These are phyloP conservation scores for Patellifolia procumbens DNA, from an alignment of 179 eudicot genomes.

Conservation along the genomic window DNA sequence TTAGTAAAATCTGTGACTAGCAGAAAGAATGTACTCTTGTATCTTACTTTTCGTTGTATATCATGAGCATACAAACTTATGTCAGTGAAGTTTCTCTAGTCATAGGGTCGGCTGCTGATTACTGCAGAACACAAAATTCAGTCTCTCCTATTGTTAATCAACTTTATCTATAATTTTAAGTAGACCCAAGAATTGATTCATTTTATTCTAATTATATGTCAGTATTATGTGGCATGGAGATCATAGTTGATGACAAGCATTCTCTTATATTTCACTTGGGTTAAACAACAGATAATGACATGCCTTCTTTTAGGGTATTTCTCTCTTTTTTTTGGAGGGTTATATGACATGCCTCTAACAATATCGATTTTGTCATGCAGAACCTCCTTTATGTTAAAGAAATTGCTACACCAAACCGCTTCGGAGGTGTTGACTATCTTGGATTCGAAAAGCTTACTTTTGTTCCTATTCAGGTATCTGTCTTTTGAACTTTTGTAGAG, in stretches of 20 bases:
- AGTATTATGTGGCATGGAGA: background rate
- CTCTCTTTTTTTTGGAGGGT: too few species aligned
- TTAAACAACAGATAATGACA: background rate
- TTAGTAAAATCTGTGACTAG: background rate
- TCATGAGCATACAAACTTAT: background rate
- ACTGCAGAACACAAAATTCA: conserved; percentile 7
- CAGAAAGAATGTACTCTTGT: background rate
- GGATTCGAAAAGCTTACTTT: conserved; percentile 95
- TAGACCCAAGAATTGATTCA: background rate
- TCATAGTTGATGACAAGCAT: background rate
- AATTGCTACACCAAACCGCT: conserved; percentile 77
- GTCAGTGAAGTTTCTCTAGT: background rate
- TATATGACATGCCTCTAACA: conserved; percentile 13
- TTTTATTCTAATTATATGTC: background rate
- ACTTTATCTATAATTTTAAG: background rate
- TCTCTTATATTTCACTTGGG: background rate
- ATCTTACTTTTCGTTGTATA: background rate
- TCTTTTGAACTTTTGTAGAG: background rate
- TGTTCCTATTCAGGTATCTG: conserved; percentile 95
- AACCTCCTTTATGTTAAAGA: conserved; percentile 88
- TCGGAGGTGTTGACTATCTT: conserved; percentile 76
- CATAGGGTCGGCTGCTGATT: background rate
- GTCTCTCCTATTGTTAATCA: background rate
- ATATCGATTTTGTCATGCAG: conserved; percentile 44
- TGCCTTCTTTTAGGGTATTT: too few species aligned